phyloP scores from a whole-genome alignment of 164 flowering plant genomes.

The Sextonia rubra region DNA sequence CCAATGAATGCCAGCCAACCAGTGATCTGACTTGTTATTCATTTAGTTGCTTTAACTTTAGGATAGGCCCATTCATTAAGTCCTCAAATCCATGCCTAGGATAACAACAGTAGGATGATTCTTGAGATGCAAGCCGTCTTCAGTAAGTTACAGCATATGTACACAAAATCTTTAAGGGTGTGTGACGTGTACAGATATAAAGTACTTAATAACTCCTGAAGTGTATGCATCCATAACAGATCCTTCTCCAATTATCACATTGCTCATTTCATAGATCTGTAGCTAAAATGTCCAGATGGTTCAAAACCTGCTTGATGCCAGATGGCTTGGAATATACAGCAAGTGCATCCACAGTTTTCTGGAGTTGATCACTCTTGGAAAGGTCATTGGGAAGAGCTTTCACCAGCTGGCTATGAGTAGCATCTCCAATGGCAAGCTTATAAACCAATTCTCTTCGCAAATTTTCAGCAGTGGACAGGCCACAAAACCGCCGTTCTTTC shows the following conservation, averaged over 20 bases:
- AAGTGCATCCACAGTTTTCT: slow-evolving; percentile 57
- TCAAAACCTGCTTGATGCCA: slow-evolving; percentile 82
- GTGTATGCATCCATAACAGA: not conserved
- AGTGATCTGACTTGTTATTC: too few relatives aligned
- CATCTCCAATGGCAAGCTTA: slow-evolving; percentile 78
- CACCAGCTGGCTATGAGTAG: slow-evolving; percentile 86
- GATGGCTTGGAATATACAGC: slow-evolving; percentile 84
- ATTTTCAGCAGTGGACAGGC: slow-evolving; percentile 63
- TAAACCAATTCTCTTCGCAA: slow-evolving; percentile 75
- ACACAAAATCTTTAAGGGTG: not conserved
- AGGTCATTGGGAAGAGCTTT: slow-evolving; percentile 85
- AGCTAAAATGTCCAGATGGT: not conserved
- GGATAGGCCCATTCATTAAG: not conserved
- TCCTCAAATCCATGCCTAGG: not conserved
- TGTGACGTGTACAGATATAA: not conserved
- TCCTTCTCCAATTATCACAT: not conserved
- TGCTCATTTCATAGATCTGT: not conserved
- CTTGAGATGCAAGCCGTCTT: not conserved
- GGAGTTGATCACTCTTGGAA: slow-evolving; percentile 61
- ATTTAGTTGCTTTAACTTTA: not conserved
- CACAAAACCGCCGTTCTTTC: slow-evolving; percentile 85
- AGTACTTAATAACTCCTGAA: not conserved
- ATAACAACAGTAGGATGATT: not conserved
- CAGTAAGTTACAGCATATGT: not conserved
- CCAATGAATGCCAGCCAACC: not conserved